Conservation (phyloP, 225 moss, liverwort and hornwort genomes). For the Physcomitrium patens region DNA sequence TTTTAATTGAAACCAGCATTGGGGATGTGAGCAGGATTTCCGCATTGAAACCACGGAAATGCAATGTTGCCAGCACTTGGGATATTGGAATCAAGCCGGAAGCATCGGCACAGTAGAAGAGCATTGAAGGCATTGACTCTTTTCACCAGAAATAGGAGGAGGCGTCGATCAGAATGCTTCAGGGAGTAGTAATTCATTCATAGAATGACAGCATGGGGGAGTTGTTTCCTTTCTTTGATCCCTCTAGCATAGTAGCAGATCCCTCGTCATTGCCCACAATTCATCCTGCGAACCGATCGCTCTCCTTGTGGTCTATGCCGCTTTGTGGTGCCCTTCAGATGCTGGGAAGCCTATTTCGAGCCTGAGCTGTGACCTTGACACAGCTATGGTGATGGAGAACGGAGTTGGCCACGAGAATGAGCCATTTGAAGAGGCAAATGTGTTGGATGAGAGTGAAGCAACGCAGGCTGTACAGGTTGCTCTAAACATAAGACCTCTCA, state of each 20-base stretch:
- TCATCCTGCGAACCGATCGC: conserved; percentile 12
- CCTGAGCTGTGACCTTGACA: conserved; percentile 33
- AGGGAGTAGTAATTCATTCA: background rate
- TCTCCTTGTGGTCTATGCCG: conserved; percentile 25
- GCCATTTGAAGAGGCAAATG: conserved; percentile 34
- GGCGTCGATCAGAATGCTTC: conserved; percentile 21
- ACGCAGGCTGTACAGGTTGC: conserved; percentile 83
- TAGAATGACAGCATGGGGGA: conserved; percentile 31
- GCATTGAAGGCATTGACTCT: conserved; percentile 10
- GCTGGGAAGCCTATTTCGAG: conserved; percentile 9
- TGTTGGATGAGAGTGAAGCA: conserved; percentile 56
- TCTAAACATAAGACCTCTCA: conserved; percentile 73
- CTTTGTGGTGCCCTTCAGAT: conserved; percentile 17
- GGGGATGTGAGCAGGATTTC: conserved; percentile 30
- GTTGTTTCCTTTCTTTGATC: conserved; percentile 19
- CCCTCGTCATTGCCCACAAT: conserved; percentile 12
- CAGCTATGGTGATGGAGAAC: conserved; percentile 50
- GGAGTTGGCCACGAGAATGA: conserved; percentile 30
- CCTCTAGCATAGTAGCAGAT: conserved; percentile 9
- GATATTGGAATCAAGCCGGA: conserved; percentile 22
- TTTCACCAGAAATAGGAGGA: conserved; percentile 7
- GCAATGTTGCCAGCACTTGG: conserved; percentile 26
- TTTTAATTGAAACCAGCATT: background rate
- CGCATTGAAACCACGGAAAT: background rate
- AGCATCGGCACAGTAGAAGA: conserved; percentile 21